phyloP scores from a whole-genome alignment of 768 basidiomycete species.

The Leccinum subtestaceum region DNA sequence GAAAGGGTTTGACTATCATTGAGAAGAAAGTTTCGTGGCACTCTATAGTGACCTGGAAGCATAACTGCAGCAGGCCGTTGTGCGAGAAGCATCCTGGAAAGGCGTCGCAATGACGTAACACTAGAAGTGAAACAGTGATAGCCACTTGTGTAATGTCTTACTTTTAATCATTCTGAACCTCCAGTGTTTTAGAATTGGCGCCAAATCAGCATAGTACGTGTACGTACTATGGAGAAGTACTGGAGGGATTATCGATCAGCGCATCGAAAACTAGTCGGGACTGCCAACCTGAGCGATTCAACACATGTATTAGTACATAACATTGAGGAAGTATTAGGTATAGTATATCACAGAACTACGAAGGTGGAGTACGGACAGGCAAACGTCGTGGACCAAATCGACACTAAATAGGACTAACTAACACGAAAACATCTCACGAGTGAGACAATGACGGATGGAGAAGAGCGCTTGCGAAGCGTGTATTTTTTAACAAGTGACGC shows the following conservation, averaged over 20 bases:
- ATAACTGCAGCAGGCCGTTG: not conserved
- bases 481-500: not conserved
- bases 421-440: not conserved
- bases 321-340: not conserved
- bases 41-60: not conserved
- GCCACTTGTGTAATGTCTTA: constrained; percentile 3
- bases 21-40: not conserved
- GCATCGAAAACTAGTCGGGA: too few species aligned
- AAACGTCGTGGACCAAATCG: constrained; percentile 10
- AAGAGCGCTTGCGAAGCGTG: not conserved
- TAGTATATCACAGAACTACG: not conserved
- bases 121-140: not conserved
- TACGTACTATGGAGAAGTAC: not conserved
- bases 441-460: not conserved
- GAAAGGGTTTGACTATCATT: not conserved
- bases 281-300: not conserved
- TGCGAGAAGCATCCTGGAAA: not conserved
- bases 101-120: not conserved
- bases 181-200: constrained; percentile 1
- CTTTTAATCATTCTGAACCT: not conserved
- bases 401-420: not conserved
- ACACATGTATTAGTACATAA: not conserved
- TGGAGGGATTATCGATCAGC: not conserved
- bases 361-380: constrained; percentile 2
- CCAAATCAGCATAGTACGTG: not conserved